Percentiles rank a stretch among this genome's conserved stretches.
Conservation (phyloP, 208 protist genomes). For the Polymyxa betae region DNA sequence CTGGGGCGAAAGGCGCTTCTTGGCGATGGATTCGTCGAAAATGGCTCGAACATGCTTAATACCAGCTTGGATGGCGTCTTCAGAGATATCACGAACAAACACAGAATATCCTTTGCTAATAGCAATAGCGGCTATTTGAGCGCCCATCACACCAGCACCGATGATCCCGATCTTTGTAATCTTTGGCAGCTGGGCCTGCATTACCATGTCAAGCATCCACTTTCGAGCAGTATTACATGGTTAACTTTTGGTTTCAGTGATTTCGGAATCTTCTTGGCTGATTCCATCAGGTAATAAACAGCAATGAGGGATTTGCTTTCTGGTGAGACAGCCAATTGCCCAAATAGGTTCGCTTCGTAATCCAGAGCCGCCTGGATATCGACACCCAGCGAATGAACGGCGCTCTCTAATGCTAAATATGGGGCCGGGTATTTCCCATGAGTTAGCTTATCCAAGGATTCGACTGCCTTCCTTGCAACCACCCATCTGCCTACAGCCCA, state of each 20-base stretch:
- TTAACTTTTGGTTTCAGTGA: not conserved
- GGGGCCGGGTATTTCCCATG: slow-evolving; percentile 28
- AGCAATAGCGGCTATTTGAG: slow-evolving; percentile 16
- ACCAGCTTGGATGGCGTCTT: not conserved
- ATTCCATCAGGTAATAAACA: not conserved
- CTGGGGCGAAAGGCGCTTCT: not conserved
- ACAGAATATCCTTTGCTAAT: slow-evolving; percentile 19
- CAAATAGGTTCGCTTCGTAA: slow-evolving; percentile 15
- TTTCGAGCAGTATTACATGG: not conserved
- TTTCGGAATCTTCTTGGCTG: not conserved
- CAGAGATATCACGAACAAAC: slow-evolving; percentile 56
- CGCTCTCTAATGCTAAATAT: slow-evolving; percentile 39
- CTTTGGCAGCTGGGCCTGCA: not conserved
- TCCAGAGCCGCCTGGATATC: not conserved
- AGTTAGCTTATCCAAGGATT: not conserved
- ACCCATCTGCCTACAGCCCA: not conserved
- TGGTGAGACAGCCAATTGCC: slow-evolving; percentile 18
- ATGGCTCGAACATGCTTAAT: not conserved
- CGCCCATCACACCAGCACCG: slow-evolving; percentile 57
- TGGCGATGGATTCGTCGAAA: not conserved
- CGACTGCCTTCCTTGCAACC: not conserved
- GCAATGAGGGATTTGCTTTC: slow-evolving; percentile 44
- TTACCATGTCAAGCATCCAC: not conserved
- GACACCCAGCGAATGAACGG: not conserved
- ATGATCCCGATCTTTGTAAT: slow-evolving; percentile 53